Percentiles rank a stretch among this genome's conserved stretches.
phyloP scores from a whole-genome alignment of 352 stramenopile genomes.

The Globisporangium splendens region DNA sequence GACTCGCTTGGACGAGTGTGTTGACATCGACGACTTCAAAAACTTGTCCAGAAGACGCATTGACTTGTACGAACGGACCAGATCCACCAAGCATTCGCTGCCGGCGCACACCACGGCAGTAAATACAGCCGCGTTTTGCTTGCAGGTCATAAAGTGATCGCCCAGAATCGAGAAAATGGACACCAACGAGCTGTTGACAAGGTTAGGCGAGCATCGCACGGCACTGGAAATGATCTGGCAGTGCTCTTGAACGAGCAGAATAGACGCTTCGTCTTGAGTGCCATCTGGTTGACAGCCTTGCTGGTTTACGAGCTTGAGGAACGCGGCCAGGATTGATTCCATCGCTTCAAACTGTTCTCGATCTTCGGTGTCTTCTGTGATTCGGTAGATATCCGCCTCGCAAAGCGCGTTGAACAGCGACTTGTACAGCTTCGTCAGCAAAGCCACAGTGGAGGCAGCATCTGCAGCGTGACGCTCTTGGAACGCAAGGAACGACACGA shows the following conservation, averaged over 20 bases:
- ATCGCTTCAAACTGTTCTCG: constrained; percentile 79
- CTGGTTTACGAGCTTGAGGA: constrained; percentile 26
- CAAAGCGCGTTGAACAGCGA: constrained; percentile 65
- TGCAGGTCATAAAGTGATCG: constrained; percentile 15
- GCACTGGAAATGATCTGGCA: constrained; percentile 58
- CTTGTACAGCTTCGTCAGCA: constrained; percentile 51
- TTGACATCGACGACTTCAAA: constrained; percentile 30
- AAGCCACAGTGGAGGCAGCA: constrained; percentile 13
- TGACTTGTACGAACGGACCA: constrained; percentile 76
- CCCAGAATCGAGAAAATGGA: constrained; percentile 63
- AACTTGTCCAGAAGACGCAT: constrained; percentile 81
- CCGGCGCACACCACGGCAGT: constrained; percentile 6
- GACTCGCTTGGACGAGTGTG: constrained; percentile 10
- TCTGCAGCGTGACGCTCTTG: constrained; percentile 12
- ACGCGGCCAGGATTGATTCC: constrained; percentile 64
- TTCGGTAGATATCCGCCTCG: constrained; percentile 73
- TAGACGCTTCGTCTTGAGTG: background rate
- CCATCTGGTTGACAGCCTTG: background rate
- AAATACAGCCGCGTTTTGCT: background rate
- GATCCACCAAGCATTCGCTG: constrained; percentile 43
- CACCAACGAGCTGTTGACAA: constrained; percentile 60
- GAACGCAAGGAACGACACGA: constrained; percentile 45
- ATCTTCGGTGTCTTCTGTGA: constrained; percentile 83
- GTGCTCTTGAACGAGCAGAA: constrained; percentile 17
- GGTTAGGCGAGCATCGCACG: constrained; percentile 71